These are phyloP conservation scores for Colletotrichum chrysophilum DNA, from an alignment of 2,329 filamentous ascomycete species.

Conservation along the genomic window DNA sequence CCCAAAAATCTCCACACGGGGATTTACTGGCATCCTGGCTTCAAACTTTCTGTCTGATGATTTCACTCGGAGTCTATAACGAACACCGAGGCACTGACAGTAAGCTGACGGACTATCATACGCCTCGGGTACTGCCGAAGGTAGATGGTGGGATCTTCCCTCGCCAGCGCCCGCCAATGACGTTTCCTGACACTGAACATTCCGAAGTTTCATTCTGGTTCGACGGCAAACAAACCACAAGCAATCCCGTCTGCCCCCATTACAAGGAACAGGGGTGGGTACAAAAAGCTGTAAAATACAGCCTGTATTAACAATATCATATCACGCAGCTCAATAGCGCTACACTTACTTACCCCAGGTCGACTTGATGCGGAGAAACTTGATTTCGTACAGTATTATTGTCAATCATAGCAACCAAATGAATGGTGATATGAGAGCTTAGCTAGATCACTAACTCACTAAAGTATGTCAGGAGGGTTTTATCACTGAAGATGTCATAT, in stretches of 20 bases:
- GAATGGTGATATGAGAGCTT: rapidly evolving
- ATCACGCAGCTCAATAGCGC: neutral
- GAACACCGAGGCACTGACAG: neutral
- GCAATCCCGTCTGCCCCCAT: neutral
- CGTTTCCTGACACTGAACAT: neutral
- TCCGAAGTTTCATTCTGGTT: too few species aligned
- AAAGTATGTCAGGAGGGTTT: rapidly evolving
- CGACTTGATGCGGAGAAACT: neutral
- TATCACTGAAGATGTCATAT: neutral
- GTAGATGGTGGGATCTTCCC: neutral
- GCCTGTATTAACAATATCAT: neutral
- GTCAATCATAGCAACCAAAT: rapidly evolving
- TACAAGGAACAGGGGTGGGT: neutral
- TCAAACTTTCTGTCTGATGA: neutral
- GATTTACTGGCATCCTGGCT: slow-evolving; percentile 24
- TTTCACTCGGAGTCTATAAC: neutral
- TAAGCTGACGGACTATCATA: neutral
- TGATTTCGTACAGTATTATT: too few species aligned
- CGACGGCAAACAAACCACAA: neutral
- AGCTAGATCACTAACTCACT: too few species aligned
- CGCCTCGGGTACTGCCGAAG: neutral
- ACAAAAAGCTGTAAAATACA: neutral
- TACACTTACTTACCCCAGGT: neutral
- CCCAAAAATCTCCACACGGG: slow-evolving; percentile 58
- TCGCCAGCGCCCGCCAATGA: neutral